These are phyloP conservation scores for Carex myosuroides DNA, from an alignment of 176 grass and related monocot species.

Conservation along the genomic window DNA sequence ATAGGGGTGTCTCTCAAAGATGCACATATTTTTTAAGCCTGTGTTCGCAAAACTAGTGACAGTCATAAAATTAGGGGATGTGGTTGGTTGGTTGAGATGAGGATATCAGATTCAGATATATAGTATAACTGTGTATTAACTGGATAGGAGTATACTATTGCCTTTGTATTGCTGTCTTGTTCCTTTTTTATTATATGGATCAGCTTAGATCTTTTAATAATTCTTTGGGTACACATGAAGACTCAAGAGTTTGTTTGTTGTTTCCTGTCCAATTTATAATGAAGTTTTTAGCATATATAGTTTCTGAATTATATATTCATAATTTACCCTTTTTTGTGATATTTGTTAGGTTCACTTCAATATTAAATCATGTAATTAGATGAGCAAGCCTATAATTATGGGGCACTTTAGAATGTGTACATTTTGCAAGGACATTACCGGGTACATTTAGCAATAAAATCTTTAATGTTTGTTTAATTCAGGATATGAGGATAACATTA, in stretches of 20 bases:
- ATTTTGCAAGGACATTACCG: background rate
- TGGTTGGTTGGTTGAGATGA: slow-evolving; percentile 45
- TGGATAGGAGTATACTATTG: slow-evolving; percentile 18
- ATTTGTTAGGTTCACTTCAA: background rate
- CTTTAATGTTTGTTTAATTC: background rate
- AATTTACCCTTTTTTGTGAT: background rate
- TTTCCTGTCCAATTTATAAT: background rate
- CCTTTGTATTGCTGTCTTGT: background rate
- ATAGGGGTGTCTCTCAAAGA: background rate
- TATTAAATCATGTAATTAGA: background rate
- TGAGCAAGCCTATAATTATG: background rate
- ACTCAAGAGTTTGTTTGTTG: background rate
- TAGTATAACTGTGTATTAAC: slow-evolving; percentile 5
- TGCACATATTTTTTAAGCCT: background rate
- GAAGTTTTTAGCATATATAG: background rate
- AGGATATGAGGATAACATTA: slow-evolving; percentile 14
- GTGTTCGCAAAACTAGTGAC: background rate
- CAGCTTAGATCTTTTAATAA: background rate
- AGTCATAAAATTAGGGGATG: slow-evolving; percentile 21
- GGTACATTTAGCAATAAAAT: background rate
- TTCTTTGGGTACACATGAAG: background rate
- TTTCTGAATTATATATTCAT: background rate
- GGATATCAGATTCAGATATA: slow-evolving; percentile 9
- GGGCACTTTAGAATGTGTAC: background rate
- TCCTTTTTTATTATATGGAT: slow-evolving; percentile 7